phyloP scores from a whole-genome alignment of 2,329 filamentous ascomycete genomes.

The Stemphylium vesicarium region DNA sequence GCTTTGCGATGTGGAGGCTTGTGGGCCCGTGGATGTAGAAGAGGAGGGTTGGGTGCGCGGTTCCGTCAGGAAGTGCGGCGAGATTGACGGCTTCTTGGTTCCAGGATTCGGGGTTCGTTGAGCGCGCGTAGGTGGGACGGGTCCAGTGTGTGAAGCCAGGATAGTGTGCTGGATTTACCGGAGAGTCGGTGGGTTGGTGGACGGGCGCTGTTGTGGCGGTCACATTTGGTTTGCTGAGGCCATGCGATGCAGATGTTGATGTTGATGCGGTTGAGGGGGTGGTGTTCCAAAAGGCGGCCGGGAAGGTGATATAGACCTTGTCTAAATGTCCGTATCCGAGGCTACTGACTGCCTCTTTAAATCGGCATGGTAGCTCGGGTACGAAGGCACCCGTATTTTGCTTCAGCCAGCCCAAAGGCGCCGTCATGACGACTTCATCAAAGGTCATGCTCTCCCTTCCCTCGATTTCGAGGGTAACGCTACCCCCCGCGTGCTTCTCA shows the following conservation, averaged over 20 bases:
- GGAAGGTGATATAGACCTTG: constrained; percentile 70
- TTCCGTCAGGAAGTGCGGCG: constrained; percentile 63
- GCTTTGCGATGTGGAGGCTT: constrained; percentile 38
- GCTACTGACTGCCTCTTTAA: constrained; percentile 67
- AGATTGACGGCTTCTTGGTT: constrained; percentile 80
- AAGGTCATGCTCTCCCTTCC: constrained; percentile 59
- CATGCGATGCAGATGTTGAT: constrained; percentile 10
- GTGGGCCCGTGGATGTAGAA: constrained; percentile 76
- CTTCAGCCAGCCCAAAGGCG: constrained; percentile 66
- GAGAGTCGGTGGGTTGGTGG: constrained; percentile 39
- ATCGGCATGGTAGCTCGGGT: constrained; percentile 63
- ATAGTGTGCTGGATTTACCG: constrained; percentile 48
- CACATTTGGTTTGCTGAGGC: constrained; percentile 42
- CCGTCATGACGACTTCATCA: constrained; percentile 72
- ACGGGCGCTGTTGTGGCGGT: constrained; percentile 47
- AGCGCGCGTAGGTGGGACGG: constrained; percentile 68
- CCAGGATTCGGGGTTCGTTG: constrained; percentile 70
- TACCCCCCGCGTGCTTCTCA: constrained; percentile 23
- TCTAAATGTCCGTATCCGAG: constrained; percentile 75
- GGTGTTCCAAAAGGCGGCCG: constrained; percentile 74
- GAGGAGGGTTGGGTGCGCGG: constrained; percentile 78
- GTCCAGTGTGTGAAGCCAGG: constrained; percentile 80
- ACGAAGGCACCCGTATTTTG: constrained; percentile 57
- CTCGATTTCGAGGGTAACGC: constrained; percentile 52
- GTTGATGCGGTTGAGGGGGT: neutral